Conservation (phyloP, 164 flowering plant genomes). For the Umbellularia californica region DNA sequence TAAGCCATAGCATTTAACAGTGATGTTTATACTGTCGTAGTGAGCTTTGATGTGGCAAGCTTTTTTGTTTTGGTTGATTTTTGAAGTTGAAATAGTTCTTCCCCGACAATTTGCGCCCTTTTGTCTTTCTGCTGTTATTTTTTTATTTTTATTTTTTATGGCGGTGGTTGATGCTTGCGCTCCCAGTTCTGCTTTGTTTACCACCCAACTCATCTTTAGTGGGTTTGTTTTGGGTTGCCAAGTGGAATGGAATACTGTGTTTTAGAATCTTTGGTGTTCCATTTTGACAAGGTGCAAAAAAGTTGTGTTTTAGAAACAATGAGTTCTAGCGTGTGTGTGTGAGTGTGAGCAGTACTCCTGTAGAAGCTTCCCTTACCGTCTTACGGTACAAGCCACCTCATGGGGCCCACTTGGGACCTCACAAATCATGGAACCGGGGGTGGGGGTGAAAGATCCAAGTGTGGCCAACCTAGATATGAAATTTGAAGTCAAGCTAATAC, state of each 20-base stretch:
- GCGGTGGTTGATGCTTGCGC: neutral
- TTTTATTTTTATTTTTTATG: neutral
- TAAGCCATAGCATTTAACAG: neutral
- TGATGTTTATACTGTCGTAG: neutral
- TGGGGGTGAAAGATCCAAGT: too few relatives aligned
- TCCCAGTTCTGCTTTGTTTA: neutral
- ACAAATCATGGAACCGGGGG: too few relatives aligned
- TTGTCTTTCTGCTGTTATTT: neutral
- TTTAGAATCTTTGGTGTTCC: neutral
- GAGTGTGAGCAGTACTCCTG: too few relatives aligned
- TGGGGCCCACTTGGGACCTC: too few relatives aligned
- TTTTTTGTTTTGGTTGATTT: too few relatives aligned
- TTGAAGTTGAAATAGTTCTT: too few relatives aligned
- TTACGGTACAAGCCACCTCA: too few relatives aligned
- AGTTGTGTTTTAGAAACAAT: neutral
- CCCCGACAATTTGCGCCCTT: too few relatives aligned
- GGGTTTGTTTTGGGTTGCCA: neutral
- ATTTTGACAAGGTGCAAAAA: neutral
- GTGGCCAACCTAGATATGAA: too few relatives aligned
- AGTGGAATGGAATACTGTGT: neutral
- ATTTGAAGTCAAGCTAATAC: too few relatives aligned
- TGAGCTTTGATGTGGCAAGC: neutral
- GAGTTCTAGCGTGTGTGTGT: neutral
- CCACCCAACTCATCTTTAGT: neutral
- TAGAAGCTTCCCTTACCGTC: too few relatives aligned